Evolutionary conservation across 257 asterid genomes (phyloP), one percentile per base, ranked within the genome.

Genomic region (Leonotis leonurus): DNA sequence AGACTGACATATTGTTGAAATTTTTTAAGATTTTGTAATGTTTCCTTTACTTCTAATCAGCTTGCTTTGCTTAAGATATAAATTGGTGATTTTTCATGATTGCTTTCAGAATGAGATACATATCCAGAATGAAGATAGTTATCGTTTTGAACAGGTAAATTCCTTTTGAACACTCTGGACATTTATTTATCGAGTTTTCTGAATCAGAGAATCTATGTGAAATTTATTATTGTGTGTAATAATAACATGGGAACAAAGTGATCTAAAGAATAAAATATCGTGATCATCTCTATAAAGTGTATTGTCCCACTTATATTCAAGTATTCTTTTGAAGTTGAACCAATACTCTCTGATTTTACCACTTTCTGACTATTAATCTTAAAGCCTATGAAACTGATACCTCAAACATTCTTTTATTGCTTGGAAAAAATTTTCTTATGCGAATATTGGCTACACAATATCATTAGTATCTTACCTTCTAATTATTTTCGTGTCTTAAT

Each of bases 81-180:
- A 43, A 24, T 8, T 36, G 35, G 16, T 62, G 21, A 49, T 60
- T 59, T 66, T 61, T 56, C 41, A 39, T 77, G 50, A 9, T 51
- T 73, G 75, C 65, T 64, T 67, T 79, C 97, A 92, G 99, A 85
- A 84, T 79, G 99, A 92, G 85, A 92, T 92, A 65, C 69, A 8
- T 73, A 87, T 85, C 73, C 97, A 93, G 79, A 93, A 93, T 70
- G 89, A 80, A 72, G 93, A 93, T 54, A 65, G 70, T 44, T 93
- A 89, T 67, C 95, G 95, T 40, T 85, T 81, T 62, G 99, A 89
- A 75, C 97, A 92, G 99, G 97, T 91, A 86, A n/a, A 72, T 26
- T 59, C 39, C 40, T 66, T 67, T 52, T 39, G 59, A 26, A 32
- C 18, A 44, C 37, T 53, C 41, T 13, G 62, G 36, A 36, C 27